Evolutionary conservation across 495 filamentous ascomycete genomes (phyloP).

Genomic region (Trichocladium antarcticum): DNA sequence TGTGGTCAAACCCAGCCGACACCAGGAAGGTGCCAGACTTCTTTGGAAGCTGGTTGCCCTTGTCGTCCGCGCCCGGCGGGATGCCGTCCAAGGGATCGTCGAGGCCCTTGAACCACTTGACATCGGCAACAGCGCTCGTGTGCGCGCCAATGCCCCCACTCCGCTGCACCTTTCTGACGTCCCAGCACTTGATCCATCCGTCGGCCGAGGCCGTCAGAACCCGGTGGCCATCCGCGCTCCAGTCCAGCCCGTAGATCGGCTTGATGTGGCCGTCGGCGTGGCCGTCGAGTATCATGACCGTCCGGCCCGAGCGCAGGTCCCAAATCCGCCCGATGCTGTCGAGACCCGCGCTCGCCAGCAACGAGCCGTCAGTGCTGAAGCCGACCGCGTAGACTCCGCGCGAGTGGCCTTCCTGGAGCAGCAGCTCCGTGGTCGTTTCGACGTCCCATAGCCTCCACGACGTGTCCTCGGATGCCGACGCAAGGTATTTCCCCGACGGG

Average conservation of each 20-base stretch:
- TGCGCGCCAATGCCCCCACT: conserved; percentile 83
- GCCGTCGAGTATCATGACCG: conserved; percentile 86
- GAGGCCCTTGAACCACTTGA: conserved; percentile 83
- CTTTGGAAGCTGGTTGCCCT: conserved; percentile 49
- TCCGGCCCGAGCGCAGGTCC: conserved; percentile 89
- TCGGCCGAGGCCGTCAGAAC: conserved; percentile 85
- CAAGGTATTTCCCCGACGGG: conserved; percentile 79
- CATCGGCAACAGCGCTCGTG: conserved; percentile 78
- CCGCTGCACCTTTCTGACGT: conserved; percentile 75
- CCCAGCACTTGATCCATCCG: conserved; percentile 96
- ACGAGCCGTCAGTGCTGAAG: conserved; percentile 82
- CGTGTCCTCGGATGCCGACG: conserved; percentile 89
- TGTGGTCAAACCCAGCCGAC: conserved; percentile 84
- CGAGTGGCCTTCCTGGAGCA: conserved; percentile 90
- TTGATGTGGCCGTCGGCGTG: conserved; percentile 80
- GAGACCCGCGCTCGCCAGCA: conserved; percentile 79
- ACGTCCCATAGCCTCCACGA: conserved; percentile 98
- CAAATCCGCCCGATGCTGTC: conserved; percentile 94
- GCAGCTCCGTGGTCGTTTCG: conserved; percentile 66
- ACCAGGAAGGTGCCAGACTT: conserved; percentile 82
- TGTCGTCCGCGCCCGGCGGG: conserved; percentile 49
- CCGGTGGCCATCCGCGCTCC: conserved; percentile 81
- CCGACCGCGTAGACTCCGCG: conserved; percentile 79
- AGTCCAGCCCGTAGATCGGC: conserved; percentile 85
- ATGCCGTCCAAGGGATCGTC: conserved; percentile 51